Percentiles rank a stretch among this genome's conserved stretches.
Evolutionary conservation across 1,284 basidiomycete genomes (phyloP).

Genomic region (Coniophora puteana): DNA sequence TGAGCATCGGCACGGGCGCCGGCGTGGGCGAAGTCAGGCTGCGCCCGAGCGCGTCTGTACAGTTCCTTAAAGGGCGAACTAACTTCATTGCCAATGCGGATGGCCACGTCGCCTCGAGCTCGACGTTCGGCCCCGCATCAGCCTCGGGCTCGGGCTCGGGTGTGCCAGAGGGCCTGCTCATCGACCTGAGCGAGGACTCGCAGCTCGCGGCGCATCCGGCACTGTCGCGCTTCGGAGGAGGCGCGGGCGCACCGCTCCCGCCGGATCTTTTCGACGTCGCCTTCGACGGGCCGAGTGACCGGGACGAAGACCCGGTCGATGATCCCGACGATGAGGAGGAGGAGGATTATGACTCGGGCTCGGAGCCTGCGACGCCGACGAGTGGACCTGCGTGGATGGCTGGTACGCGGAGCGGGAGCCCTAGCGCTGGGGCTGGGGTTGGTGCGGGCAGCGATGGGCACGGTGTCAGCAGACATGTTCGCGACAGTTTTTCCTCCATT

Average conservation of each 20-base stretch:
- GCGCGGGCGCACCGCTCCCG: too few relatives aligned
- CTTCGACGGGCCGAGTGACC: conserved; percentile 2
- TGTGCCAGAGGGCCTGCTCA: conserved; percentile 24
- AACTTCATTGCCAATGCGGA: neutral
- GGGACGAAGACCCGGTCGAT: neutral
- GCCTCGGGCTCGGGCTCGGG: conserved; percentile 1
- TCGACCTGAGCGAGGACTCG: conserved; percentile 27
- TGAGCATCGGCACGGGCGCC: too few relatives aligned
- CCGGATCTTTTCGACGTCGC: conserved; percentile 21
- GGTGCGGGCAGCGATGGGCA: too few relatives aligned
- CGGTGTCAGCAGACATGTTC: too few relatives aligned
- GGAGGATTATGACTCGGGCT: conserved; percentile 14
- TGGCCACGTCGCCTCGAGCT: neutral
- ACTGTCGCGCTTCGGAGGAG: too few relatives aligned
- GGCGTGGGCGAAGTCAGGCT: conserved; percentile 9
- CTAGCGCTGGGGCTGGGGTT: too few relatives aligned
- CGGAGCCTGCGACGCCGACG: conserved; percentile 25
- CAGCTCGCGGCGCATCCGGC: too few relatives aligned
- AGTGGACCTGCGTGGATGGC: conserved; percentile 22
- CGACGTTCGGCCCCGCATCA: neutral
- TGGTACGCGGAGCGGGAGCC: too few relatives aligned
- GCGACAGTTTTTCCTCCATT: too few relatives aligned
- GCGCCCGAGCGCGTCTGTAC: conserved; percentile 13
- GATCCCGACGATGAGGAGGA: conserved; percentile 9
- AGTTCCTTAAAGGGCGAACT: neutral